Conservation (phyloP, 1,284 basidiomycete species). For the Mycena sp. region DNA sequence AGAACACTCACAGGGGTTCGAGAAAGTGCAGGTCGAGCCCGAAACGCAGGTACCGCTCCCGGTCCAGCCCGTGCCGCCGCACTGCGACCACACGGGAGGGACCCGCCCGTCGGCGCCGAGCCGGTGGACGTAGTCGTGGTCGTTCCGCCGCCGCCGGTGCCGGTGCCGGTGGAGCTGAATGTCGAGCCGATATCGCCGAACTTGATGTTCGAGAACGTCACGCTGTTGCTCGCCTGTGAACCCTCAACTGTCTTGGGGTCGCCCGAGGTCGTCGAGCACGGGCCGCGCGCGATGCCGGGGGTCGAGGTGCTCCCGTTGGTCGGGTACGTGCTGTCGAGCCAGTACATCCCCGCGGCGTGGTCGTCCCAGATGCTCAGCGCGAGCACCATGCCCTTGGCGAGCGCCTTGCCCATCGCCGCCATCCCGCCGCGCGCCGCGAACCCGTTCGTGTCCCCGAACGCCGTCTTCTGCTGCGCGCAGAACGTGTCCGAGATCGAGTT, state of each 20-base stretch:
- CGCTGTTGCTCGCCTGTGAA: conserved; percentile 48
- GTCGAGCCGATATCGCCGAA: conserved; percentile 60
- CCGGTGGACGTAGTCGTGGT: neutral
- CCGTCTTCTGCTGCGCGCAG: conserved; percentile 52
- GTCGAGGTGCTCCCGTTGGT: conserved; percentile 39
- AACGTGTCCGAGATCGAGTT: conserved; percentile 46
- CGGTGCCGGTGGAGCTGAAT: conserved; percentile 29
- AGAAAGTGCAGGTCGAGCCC: neutral
- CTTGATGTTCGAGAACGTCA: conserved; percentile 66
- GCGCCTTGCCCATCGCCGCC: conserved; percentile 44
- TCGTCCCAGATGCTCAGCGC: conserved; percentile 26
- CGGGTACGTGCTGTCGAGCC: conserved; percentile 56
- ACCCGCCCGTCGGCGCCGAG: neutral
- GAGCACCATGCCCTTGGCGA: conserved; percentile 26
- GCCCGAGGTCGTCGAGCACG: conserved; percentile 59
- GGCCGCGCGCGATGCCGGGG: conserved; percentile 57
- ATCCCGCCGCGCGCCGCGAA: conserved; percentile 56
- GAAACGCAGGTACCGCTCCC: conserved; percentile 4
- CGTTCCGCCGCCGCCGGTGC: neutral
- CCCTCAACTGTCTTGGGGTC: conserved; percentile 55
- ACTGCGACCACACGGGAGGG: neutral
- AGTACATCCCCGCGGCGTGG: conserved; percentile 53
- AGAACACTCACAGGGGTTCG: conserved; percentile 7
- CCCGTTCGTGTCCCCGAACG: conserved; percentile 53
- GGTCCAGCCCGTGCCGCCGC: neutral